A percentile compares a stretch with the other conserved stretches of the same genome.
Evolutionary conservation across 179 eudicot species (phyloP).

Genomic region (Nepenthes alata): DNA sequence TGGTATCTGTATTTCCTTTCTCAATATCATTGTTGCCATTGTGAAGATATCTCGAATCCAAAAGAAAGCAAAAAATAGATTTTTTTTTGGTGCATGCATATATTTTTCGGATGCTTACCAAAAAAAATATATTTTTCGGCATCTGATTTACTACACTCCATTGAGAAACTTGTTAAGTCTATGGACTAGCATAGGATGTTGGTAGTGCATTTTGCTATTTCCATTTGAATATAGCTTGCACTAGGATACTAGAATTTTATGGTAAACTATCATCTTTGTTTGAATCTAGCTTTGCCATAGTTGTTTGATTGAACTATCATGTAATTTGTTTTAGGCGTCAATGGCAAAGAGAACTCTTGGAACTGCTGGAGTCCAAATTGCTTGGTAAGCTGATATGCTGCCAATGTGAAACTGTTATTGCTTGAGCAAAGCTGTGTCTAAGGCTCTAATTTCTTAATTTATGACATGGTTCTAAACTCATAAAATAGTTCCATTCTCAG

Average conservation of each 20-base stretch:
- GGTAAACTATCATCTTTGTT: constrained; percentile 1
- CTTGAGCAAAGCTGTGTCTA: not conserved
- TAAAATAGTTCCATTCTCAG: not conserved
- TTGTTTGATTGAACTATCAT: not conserved
- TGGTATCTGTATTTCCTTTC: constrained; percentile 33
- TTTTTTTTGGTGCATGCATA: not conserved
- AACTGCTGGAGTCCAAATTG: constrained; percentile 63
- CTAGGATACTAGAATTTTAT: not conserved
- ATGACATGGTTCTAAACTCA: not conserved
- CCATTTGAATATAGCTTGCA: no score
- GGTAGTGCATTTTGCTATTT: no score
- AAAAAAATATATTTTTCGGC: not conserved
- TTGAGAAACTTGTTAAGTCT: no score
- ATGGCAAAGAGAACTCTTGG: constrained; percentile 92
- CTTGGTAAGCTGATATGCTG: constrained; percentile 43
- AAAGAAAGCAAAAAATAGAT: no score
- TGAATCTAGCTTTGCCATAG: not conserved
- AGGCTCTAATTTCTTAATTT: not conserved
- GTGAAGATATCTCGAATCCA: no score
- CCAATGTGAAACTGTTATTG: not conserved
- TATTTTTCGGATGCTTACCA: not conserved
- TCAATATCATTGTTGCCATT: not conserved
- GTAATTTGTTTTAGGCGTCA: constrained; percentile 50
- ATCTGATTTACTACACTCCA: no score
- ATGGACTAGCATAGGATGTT: no score